phyloP scores from a whole-genome alignment of 371 early-diverging fungal species.

The Actinomortierella ambigua region DNA sequence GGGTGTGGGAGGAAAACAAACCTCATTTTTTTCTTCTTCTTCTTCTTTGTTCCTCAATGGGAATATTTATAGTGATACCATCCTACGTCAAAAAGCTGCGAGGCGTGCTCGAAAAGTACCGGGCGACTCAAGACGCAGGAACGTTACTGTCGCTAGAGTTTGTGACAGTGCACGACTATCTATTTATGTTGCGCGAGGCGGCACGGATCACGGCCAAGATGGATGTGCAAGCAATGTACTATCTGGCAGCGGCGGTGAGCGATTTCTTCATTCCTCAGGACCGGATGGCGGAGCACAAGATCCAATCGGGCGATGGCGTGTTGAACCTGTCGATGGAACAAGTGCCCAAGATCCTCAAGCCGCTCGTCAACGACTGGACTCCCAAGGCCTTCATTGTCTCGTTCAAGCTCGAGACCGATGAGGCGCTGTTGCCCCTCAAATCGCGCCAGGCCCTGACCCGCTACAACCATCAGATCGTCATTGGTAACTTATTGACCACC shows the following conservation, averaged over 20 bases:
- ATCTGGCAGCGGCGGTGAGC: constrained; percentile 97
- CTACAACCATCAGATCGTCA: constrained; percentile 97
- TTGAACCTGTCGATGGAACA: constrained; percentile 88
- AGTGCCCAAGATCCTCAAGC: constrained; percentile 95
- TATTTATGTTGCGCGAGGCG: constrained; percentile 84
- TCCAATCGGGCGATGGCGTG: constrained; percentile 89
- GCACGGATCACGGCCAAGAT: constrained; percentile 71
- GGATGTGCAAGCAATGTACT: constrained; percentile 83
- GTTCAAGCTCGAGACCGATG: constrained; percentile 98
- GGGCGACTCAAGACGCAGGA: constrained; percentile 62
- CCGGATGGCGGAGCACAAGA: constrained; percentile 88
- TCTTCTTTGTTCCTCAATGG: constrained; percentile 2
- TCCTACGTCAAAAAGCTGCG: constrained; percentile 69
- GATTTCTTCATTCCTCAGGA: constrained; percentile 95
- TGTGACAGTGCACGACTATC: constrained; percentile 91
- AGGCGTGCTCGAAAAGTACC: constrained; percentile 64
- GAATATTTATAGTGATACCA: constrained; percentile 52
- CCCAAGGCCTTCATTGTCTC: constrained; percentile 87
- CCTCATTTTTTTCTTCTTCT: neutral
- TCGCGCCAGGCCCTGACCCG: constrained; percentile 78
- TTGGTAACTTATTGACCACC: constrained; percentile 91
- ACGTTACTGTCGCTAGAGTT: constrained; percentile 83
- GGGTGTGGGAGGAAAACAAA: neutral
- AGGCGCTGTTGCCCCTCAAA: constrained; percentile 77
- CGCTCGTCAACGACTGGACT: constrained; percentile 93